Conservation (phyloP, 2,329 filamentous ascomycete species). For the Aspergillus uvarum region DNA sequence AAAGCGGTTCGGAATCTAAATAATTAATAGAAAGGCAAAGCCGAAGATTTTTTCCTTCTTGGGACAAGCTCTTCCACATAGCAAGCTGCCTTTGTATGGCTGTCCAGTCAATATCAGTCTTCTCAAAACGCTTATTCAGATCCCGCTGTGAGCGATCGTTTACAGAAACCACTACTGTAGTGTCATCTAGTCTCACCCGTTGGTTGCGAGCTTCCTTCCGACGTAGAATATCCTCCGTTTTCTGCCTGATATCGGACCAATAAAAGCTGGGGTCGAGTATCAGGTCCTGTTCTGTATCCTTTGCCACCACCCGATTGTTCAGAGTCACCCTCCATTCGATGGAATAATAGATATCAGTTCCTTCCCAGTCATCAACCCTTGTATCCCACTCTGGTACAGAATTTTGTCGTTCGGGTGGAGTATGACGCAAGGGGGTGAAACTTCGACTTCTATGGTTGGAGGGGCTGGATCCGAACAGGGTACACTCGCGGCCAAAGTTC, state of each 20-base stretch:
- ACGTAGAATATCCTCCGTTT: conserved; percentile 16
- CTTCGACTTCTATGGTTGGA: background rate
- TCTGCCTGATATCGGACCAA: conserved; percentile 11
- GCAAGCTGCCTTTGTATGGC: conserved; percentile 24
- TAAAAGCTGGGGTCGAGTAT: conserved; percentile 3
- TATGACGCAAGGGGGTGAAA: background rate
- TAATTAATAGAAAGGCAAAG: conserved; percentile 29
- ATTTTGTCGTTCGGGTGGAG: background rate
- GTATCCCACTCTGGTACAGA: background rate
- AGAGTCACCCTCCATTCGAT: conserved; percentile 11
- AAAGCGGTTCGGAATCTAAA: conserved; percentile 17
- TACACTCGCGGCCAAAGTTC: too few species aligned
- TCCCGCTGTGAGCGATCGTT: conserved; percentile 22
- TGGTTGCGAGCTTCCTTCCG: conserved; percentile 21
- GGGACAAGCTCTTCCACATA: conserved; percentile 21
- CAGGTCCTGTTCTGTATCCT: conserved; percentile 12
- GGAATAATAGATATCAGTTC: background rate
- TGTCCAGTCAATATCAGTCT: conserved; percentile 24
- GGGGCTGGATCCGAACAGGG: background rate
- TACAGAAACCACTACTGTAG: conserved; percentile 20
- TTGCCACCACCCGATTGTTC: conserved; percentile 5
- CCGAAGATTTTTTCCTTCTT: conserved; percentile 23
- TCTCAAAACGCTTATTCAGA: conserved; percentile 25
- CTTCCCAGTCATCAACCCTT: background rate
- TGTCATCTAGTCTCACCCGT: conserved; percentile 26